Base-by-base conservation (phyloP, 169 alveolate genomes). In the Eimeria tenella region DNA sequence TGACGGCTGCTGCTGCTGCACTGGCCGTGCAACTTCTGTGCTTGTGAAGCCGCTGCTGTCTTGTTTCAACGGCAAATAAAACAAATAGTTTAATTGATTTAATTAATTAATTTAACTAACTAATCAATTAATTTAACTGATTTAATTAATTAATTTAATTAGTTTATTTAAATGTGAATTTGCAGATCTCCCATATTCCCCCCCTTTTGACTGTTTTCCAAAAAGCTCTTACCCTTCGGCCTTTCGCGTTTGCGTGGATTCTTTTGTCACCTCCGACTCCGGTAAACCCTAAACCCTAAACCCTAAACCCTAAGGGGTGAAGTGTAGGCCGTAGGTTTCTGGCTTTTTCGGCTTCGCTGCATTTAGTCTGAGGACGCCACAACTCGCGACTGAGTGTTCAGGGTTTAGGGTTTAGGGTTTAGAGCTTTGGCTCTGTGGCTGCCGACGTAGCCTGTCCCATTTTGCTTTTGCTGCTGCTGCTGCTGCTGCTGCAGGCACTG, bases 161-260 rank as follows among this genome's bases (percentile, higher is more conserved):
- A n/a, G n/a, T n/a, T n/a, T n/a, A n/a, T n/a, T n/a, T n/a, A n/a
- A n/a, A n/a, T 17, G 52, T 68, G 79, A 17, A 4, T n/a, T 23
- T 17, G 62, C 93, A 50, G 99, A 99, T 50, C 95, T 93, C 79
- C 97, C 96, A 62, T 98, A 99, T 96, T 96, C 96, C 74, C 99
- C 99, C 4, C 97, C 98, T 53, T 99, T 98, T 94, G 97, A 96
- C 81, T 98, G 96, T 94, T 98, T 95, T 90, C 11, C 63, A 87
- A 49, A 17, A 31, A 17, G 50, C 31, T n/a, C 55, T 50, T 84
- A n/a, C 42, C 92, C 87, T 49, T 60, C 91, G 10, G 95, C 75
- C 4, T 92, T 79, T 81, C n/a, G 92, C 15, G 86, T 92, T 50
- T 21, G 86, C 75, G 83, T 88, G 25, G 95, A 79, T 56, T 31